phyloP scores from a whole-genome alignment of 2,329 filamentous ascomycete genomes.

The Macrophomina phaseolina region DNA sequence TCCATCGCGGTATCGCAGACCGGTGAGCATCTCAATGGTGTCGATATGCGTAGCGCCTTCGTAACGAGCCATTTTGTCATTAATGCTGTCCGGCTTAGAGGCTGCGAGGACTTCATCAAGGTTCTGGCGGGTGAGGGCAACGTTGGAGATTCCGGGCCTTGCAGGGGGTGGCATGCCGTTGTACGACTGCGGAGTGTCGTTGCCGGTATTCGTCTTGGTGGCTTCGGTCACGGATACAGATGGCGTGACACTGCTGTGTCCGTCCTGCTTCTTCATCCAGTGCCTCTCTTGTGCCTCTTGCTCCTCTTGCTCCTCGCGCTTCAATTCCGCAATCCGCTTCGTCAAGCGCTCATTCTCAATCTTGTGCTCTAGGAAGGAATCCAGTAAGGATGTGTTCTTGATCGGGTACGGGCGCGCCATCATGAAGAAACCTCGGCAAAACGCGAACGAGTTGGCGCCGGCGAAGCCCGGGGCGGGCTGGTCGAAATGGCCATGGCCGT shows the following conservation, averaged over 20 bases:
- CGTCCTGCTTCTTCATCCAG: slow-evolving; percentile 65
- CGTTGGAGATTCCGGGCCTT: slow-evolving; percentile 66
- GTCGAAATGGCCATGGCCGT: slow-evolving; percentile 88
- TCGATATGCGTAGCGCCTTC: slow-evolving; percentile 77
- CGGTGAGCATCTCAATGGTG: slow-evolving; percentile 91
- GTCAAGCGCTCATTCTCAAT: slow-evolving; percentile 90
- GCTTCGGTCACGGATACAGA: slow-evolving; percentile 37
- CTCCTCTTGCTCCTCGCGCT: slow-evolving; percentile 84
- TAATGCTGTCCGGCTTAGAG: slow-evolving; percentile 74
- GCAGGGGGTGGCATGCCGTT: slow-evolving; percentile 71
- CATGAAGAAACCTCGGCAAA: slow-evolving; percentile 91
- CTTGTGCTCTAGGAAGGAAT: slow-evolving; percentile 95
- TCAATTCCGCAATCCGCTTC: slow-evolving; percentile 83
- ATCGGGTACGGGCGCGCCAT: slow-evolving; percentile 90
- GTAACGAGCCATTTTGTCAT: slow-evolving; percentile 83
- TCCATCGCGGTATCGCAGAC: slow-evolving; percentile 83
- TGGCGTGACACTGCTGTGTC: slow-evolving; percentile 58
- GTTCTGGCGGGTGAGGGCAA: slow-evolving; percentile 77
- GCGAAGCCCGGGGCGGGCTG: slow-evolving; percentile 68
- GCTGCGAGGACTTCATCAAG: slow-evolving; percentile 73
- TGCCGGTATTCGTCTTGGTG: slow-evolving; percentile 45
- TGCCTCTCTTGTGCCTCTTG: slow-evolving; percentile 67
- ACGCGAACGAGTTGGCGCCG: slow-evolving; percentile 59
- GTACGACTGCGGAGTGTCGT: slow-evolving; percentile 41
- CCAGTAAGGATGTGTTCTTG: slow-evolving; percentile 81